Conservation (phyloP, 179 eudicot species). For the Spinacia oleracea region DNA sequence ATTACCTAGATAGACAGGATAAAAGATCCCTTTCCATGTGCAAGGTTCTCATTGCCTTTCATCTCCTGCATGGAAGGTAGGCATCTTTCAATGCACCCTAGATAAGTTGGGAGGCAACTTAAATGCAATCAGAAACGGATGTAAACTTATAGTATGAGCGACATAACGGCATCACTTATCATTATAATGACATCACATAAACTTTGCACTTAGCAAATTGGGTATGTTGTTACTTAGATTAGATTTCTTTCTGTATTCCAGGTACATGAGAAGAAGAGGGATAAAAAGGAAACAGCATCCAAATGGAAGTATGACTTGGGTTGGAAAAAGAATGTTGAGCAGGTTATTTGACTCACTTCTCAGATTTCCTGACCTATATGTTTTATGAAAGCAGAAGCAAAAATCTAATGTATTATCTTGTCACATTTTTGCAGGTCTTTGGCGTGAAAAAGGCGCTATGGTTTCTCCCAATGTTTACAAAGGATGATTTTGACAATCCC, state of each 20-base stretch:
- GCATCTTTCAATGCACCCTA: background rate
- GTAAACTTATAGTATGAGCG: background rate
- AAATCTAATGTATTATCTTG: background rate
- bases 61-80: background rate
- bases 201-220: background rate
- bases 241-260: constrained; percentile 34
- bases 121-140: background rate
- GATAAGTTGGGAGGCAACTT: background rate
- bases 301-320: constrained; percentile 93
- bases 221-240: background rate
- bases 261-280: constrained; percentile 88
- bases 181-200: background rate
- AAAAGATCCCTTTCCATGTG: background rate
- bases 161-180: background rate
- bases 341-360: constrained; percentile 42
- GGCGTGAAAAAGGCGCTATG: constrained; percentile 70
- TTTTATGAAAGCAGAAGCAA: background rate
- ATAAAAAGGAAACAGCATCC: constrained; percentile 70
- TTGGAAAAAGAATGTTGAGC: constrained; percentile 67
- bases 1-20: background rate
- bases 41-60: background rate
- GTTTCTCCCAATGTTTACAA: constrained; percentile 74
- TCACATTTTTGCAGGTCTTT: constrained; percentile 54
- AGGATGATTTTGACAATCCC: constrained; percentile 73
- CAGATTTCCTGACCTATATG: background rate